Base-by-base conservation (phyloP, 2,329 filamentous ascomycete species). In the Colletotrichum sojae region DNA sequence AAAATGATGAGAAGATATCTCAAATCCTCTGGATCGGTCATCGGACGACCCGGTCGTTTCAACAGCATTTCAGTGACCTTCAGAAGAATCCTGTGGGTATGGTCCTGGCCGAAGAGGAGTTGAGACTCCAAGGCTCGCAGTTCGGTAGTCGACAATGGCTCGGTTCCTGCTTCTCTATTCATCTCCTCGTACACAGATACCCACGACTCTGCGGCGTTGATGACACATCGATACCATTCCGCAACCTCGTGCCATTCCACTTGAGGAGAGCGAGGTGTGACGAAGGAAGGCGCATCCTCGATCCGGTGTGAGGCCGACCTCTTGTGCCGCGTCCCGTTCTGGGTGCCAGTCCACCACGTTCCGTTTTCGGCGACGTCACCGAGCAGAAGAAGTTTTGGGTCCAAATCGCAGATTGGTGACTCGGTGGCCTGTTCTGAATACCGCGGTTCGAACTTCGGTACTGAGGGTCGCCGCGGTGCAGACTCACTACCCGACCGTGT, bases 311-410 rank as follows among this genome's bases (percentile, higher is more conserved):
- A 77, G 69, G 76, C 63, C 73, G 73, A 76, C 73, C 76, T 80
- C 71, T 73, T 73, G 63, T 78, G 75, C 71, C 75, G 55, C 61
- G 74, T 60, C 45, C 56, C 39, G 27, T 49, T 45, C 49, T 62
- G 83, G 56, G 86, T 86, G 2, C 91, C 92, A 54, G 91, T 90
- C 92, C 93, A 95, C 93, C 92, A 95, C 8, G 88, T 88, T 2
- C 92, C 93, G 75, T 96, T 96, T 76, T 96, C 93, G 1, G 91
- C 92, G 72, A 95, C 85, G 74, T 95, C 89, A 2, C 92, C 93
- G 2, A 95, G 78, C 6, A 94, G 83, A 20, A 95, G 82, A 5
- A 92, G 87, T 75, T 94, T 96, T 1, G 91, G 88, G 76, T 96
- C 93, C 20, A 94, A 80, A 57, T 93, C 90, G 43, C 86, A 86